A percentile compares a stretch with the other conserved stretches of the same genome.
These are phyloP conservation scores for Ehretia macrophylla DNA, from an alignment of 257 asterid species.

Conservation along the genomic window DNA sequence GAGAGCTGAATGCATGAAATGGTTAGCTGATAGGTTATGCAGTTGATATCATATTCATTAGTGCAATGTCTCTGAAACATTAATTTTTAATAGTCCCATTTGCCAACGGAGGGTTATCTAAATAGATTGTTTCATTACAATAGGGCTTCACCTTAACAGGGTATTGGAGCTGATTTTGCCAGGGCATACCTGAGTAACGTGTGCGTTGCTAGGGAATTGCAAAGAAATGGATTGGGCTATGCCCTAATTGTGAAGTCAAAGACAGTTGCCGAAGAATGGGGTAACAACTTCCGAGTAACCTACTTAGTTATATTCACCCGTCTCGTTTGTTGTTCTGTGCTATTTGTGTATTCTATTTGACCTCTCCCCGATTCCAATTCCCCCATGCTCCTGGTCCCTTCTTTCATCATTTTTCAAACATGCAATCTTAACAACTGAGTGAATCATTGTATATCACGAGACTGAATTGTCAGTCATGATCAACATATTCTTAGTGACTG, in stretches of 20 bases:
- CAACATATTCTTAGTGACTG: neutral
- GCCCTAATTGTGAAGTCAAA: conserved; percentile 64
- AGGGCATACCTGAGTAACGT: conserved; percentile 90
- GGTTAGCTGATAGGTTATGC: too few species aligned
- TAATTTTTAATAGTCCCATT: neutral
- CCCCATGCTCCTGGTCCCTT: too few species aligned
- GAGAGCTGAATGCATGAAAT: too few species aligned
- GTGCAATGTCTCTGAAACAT: too few species aligned
- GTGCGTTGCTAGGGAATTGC: conserved; percentile 84
- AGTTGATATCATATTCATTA: too few species aligned
- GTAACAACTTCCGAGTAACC: conserved; percentile 31
- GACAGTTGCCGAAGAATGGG: conserved; percentile 77
- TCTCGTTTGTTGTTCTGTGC: neutral
- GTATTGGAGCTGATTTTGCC: conserved; percentile 82
- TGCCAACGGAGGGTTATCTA: conserved; percentile 5
- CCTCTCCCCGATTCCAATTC: too few species aligned
- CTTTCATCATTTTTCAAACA: too few species aligned
- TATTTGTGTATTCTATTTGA: conserved; percentile 1
- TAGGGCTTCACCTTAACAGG: conserved; percentile 43
- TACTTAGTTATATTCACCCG: neutral
- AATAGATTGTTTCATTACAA: conserved; percentile 10
- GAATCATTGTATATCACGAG: neutral
- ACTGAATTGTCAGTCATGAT: neutral
- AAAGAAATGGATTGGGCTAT: conserved; percentile 74
- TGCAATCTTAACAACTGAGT: too few species aligned